These are phyloP conservation scores for Nadsonia fulvescens DNA, from an alignment of 805 yeast species.

Conservation along the genomic window DNA sequence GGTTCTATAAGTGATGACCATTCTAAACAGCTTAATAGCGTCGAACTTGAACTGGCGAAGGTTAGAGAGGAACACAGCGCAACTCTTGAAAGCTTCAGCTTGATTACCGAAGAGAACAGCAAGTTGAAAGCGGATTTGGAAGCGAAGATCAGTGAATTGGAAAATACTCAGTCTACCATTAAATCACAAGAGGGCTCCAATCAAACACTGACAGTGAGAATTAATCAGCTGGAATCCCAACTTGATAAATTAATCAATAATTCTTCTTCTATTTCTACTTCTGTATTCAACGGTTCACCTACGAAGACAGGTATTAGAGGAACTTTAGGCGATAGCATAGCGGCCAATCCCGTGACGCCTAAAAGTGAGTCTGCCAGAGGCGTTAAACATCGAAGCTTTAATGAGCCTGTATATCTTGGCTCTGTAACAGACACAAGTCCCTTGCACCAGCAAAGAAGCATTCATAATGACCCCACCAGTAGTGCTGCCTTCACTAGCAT, in stretches of 20 bases:
- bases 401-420: too few species aligned
- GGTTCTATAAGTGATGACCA: conserved; percentile 10
- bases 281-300: too few species aligned
- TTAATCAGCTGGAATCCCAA: conserved; percentile 13
- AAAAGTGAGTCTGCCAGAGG: too few species aligned
- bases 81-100: conserved; percentile 12
- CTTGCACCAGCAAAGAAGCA: too few species aligned
- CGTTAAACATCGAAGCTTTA: too few species aligned
- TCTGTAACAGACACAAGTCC: too few species aligned
- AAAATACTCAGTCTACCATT: conserved; percentile 3
- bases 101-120: too few species aligned
- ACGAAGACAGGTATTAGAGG: too few species aligned
- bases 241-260: conserved; percentile 20
- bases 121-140: conserved; percentile 5
- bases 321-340: too few species aligned
- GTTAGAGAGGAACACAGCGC: conserved; percentile 14
- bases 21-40: conserved; percentile 8
- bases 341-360: too few species aligned
- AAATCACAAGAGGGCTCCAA: conserved; percentile 9
- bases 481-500: too few species aligned
- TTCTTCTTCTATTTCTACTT: too few species aligned
- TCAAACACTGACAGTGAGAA: conserved; percentile 18
- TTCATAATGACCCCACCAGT: conserved; percentile 16
- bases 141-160: conserved; percentile 6
- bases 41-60: conserved; percentile 10